Percentiles rank a stretch among this genome's conserved stretches.
phyloP scores from a whole-genome alignment of 495 filamentous ascomycete species.

The Neurospora pannonica region DNA sequence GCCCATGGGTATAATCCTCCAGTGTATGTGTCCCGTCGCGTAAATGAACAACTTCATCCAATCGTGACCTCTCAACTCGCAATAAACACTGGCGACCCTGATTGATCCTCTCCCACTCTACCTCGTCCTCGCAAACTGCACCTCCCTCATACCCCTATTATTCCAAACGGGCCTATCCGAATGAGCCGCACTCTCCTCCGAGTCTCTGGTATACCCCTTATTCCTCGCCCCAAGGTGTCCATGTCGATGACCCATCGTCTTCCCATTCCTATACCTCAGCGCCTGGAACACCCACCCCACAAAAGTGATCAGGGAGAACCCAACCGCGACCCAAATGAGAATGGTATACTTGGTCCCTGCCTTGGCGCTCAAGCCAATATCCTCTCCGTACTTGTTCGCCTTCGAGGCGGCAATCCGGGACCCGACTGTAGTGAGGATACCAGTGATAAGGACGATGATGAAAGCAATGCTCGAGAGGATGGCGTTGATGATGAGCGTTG shows the following conservation, averaged over 20 bases:
- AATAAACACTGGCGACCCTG: not conserved
- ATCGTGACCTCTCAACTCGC: not conserved
- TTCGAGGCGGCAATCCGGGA: constrained; percentile 20
- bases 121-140: not conserved
- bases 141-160: not conserved
- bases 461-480: constrained; percentile 19
- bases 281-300: constrained; percentile 38
- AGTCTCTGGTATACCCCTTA: constrained; percentile 1
- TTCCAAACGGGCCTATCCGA: not conserved
- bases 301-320: constrained; percentile 48
- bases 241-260: not conserved
- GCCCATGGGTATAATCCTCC: not conserved
- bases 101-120: not conserved
- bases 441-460: constrained; percentile 9
- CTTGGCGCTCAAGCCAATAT: constrained; percentile 22
- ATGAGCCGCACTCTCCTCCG: constrained; percentile 2
- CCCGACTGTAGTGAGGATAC: constrained; percentile 17
- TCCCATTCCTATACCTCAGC: constrained; percentile 1
- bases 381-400: constrained; percentile 23
- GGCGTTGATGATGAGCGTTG: constrained; percentile 3
- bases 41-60: not conserved
- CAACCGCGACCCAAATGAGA: constrained; percentile 58
- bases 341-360: constrained; percentile 24
- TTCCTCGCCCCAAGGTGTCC: not conserved
- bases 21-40: not conserved